Base-by-base conservation (phyloP, 2,329 filamentous ascomycete genomes). In the Knufia fluminis region DNA sequence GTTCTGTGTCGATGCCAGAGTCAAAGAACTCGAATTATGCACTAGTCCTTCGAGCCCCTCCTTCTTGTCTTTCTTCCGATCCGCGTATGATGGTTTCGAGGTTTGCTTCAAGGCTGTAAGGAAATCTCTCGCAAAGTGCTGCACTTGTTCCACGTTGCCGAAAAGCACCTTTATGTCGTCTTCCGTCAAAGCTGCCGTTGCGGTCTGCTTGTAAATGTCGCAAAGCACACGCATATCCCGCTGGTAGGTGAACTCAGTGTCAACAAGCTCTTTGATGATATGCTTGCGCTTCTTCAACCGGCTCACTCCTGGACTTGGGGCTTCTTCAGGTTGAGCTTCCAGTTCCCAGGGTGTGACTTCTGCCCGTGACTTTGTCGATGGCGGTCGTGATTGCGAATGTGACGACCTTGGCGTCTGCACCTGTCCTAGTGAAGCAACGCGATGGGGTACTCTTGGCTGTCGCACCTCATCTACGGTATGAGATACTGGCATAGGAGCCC, bases 151-250 rank as follows among this genome's bases (percentile, higher is more conserved):
- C 3, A 86, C 90, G 62, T 98, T 98, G 54, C 88, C 84, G 66
- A 98, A 98, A 14, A 98, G 80, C 10, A 86, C 76, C 63, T 90
- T 94, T 60, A 94, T 83, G 54, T 94, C 94, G 55, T 91, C 86
- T 36, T 79, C 72, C 38, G 85, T 86, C 23, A 96, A 77, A 55
- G 88, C 80, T 9, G 85, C 85, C 57, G 85, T 82, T 1, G 88
- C 86, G 0, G 92, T 97, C 38, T 87, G 89, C 67, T 94, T 94
- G 74, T 97, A 98, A 48, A 98, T 97, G 62, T 97, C 90, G 61
- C 94, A 88, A 2, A 95, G 85, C 47, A 98, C 91, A 64, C 90
- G 95, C 87, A 98, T 91, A 64, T 98, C 92, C 55, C 88, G 81
- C 50, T 94, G 82, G 66, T 94, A 97, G 4, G 84, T 82, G 42